Evolutionary conservation across 2,329 filamentous ascomycete species (phyloP), one percentile per base, ranked within the genome.

Genomic region (Fonsecaea monophora): DNA sequence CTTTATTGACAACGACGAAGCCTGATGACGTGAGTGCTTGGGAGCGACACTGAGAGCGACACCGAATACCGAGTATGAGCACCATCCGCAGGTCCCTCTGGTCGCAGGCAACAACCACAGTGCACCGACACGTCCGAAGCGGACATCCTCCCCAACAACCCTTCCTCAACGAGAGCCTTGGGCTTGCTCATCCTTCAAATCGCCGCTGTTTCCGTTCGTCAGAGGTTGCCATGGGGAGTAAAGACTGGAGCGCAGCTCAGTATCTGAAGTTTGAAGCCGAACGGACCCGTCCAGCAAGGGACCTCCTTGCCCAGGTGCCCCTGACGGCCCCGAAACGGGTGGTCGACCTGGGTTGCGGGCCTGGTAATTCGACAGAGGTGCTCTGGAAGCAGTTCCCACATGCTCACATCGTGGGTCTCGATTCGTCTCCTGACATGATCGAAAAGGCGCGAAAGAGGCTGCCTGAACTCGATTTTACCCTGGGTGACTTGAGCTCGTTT

Each of bases 341-440:
- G 70, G 77, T 86, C 70, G 86, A 89, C 66, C 78, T 89, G 0
- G 86, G 86, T 70, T 89, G 86, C 74, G 86, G 86, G 0, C 86
- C 86, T 0, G 86, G 83, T 4, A 88, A 87, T 76, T 86, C 83
- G 2, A 88, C 86, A 0, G 74, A 77, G 0, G 81, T 83, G 1
- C 79, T 89, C 1, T 75, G 76, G 4, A 70, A 74, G 2, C 79
- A 79, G 4, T 89, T 83, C 73, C 84, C 85, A 0, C 54, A 74
- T 3, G 82, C 86, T 0, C 65, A 73, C 0, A 71, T 88, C 53
- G 77, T 78, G 0, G 86, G 85, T 9, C 79, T 89, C 54, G 86
- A 89, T 70, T 82, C 82, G 0, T 85, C 82, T 0, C 80, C 82
- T 0, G 82, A 86, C 69, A 88, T 89, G 86, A 78, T 89, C 4